Percentiles rank a stretch among this genome's conserved stretches.
Evolutionary conservation across 495 filamentous ascomycete genomes (phyloP).

Genomic region (Penicillium coffeae): DNA sequence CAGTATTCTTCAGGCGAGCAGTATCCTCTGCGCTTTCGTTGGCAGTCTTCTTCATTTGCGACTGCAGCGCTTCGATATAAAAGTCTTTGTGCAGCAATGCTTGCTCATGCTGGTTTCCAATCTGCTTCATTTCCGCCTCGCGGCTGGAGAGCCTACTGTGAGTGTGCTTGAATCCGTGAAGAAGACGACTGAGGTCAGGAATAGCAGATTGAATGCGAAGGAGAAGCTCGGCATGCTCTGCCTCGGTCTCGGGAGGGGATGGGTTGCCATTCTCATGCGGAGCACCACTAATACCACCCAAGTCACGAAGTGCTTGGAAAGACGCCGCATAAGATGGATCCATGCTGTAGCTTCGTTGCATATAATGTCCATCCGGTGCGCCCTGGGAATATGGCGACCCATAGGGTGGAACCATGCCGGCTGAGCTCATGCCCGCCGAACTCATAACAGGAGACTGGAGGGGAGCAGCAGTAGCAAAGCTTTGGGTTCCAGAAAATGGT

Average conservation of each 20-base stretch:
- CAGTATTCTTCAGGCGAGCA: conserved; percentile 42
- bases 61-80: conserved; percentile 50
- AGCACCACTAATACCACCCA: conserved; percentile 18
- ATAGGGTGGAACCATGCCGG: conserved; percentile 35
- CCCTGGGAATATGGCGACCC: conserved; percentile 26
- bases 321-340: conserved; percentile 29
- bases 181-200: conserved; percentile 46
- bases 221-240: conserved; percentile 43
- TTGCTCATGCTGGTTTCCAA: conserved; percentile 45
- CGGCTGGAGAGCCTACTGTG: conserved; percentile 40
- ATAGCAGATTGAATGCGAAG: conserved; percentile 46
- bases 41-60: conserved; percentile 50
- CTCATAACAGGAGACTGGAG: conserved; percentile 15
- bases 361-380: conserved; percentile 21
- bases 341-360: conserved; percentile 29
- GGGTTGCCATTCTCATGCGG: conserved; percentile 26
- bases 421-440: conserved; percentile 30
- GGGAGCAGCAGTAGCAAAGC: conserved; percentile 29
- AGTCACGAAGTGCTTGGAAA: conserved; percentile 31
- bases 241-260: conserved; percentile 30
- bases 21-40: conserved; percentile 48
- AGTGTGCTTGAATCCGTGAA: conserved; percentile 44
- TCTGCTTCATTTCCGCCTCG: conserved; percentile 44
- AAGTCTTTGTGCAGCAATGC: conserved; percentile 49
- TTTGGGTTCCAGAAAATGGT: conserved; percentile 25